Evolutionary conservation across 2,329 filamentous ascomycete genomes (phyloP), one percentile per base, ranked within the genome.

Genomic region (Volutella citrinella): DNA sequence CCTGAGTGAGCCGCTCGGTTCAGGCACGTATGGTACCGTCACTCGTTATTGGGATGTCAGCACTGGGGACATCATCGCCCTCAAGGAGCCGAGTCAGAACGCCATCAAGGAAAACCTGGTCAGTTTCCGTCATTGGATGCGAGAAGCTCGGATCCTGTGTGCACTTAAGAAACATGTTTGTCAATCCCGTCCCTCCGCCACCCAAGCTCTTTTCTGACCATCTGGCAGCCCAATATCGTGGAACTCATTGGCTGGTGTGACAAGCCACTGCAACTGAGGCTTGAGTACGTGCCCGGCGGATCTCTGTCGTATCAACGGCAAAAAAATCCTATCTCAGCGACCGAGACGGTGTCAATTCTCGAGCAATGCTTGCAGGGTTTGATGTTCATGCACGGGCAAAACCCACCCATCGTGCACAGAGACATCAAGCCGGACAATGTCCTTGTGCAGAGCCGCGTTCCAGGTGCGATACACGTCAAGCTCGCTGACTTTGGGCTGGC

Each of bases 351-450:
- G 10, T 17, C 19, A 4, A 40, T 50, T 27, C 16, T 44, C 27
- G 7, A 15, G 16, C 44, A 52, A 21, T 40, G 34, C 24, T 22
- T 40, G 7, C 44, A 36, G 5, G 48, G 46, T 16, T 29, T 52
- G n/a, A 21, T 14, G 16, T 45, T 39, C 21, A 22, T 52, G 18
- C 48, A 51, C 15, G 25, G 32, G 5, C n/a, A 15, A 1, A 17
- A 33, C 1, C 17, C 40, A 17, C 34, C 35, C 29, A 93, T 95
- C 55, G 87, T 94, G 5, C 90, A 96, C 60, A 82, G 90, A 36
- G 90, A 96, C 51, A 94, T 96, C 64, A 94, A 94, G 61, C 87
- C 88, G 0, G 87, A 93, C 56, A 95, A 95, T 55, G 95, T 96
- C 14, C 68, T 96, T 7, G 69, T 95, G 19, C 78, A 82, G 10